These are phyloP conservation scores for Protomyces gravidus DNA, from an alignment of 1,139 yeast species.

Conservation along the genomic window DNA sequence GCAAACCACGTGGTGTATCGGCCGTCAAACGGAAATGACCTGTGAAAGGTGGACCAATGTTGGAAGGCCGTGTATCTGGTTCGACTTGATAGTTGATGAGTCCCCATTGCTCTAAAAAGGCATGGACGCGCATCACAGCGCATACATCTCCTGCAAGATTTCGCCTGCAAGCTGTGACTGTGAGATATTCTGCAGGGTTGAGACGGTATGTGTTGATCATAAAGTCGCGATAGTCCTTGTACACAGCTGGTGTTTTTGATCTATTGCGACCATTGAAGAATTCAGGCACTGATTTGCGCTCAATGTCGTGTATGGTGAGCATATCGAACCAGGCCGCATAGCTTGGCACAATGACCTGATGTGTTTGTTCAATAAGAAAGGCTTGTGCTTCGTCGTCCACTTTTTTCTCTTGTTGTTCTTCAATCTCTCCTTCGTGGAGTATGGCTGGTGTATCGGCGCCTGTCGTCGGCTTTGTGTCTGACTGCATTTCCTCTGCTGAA, in stretches of 20 bases:
- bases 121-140: conserved; percentile 81
- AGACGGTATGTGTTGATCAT: conserved; percentile 89
- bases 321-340: conserved; percentile 87
- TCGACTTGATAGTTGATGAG: conserved; percentile 87
- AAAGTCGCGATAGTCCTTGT: conserved; percentile 82
- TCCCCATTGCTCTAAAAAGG: conserved; percentile 93
- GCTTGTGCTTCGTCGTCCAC: conserved; percentile 20
- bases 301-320: conserved; percentile 61
- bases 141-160: conserved; percentile 96
- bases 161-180: conserved; percentile 90
- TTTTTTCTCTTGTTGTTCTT: conserved; percentile 12
- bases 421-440: background rate
- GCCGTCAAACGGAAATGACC: conserved; percentile 50
- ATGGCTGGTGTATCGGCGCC: background rate
- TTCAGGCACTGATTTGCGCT: conserved; percentile 78
- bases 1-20: conserved; percentile 91
- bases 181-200: conserved; percentile 87
- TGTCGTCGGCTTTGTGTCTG: background rate
- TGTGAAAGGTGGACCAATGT: conserved; percentile 64
- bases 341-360: conserved; percentile 86
- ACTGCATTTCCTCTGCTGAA: background rate
- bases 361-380: conserved; percentile 57
- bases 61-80: conserved; percentile 64
- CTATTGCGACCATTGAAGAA: conserved; percentile 72
- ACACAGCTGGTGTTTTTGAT: conserved; percentile 83